A percentile compares a stretch with the other conserved stretches of the same genome.
phyloP scores from a whole-genome alignment of 2,329 filamentous ascomycete species.

The Aspergillus quadricinctus region DNA sequence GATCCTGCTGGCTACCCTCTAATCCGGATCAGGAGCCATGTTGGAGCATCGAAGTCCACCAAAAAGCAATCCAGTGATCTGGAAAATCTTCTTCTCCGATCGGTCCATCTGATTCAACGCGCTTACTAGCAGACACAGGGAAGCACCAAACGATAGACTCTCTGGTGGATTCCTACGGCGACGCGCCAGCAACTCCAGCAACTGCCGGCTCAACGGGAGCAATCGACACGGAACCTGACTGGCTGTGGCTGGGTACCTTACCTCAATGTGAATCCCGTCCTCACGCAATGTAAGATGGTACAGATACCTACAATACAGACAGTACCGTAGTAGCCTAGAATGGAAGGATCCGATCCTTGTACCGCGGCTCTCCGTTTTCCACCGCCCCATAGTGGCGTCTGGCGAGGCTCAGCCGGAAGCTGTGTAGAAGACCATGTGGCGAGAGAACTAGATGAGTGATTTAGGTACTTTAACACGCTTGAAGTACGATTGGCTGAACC shows the following conservation, averaged over 20 bases:
- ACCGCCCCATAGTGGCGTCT: constrained; percentile 5
- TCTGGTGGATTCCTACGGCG: not conserved
- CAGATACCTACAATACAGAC: not conserved
- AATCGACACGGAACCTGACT: not conserved
- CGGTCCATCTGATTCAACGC: not conserved
- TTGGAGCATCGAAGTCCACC: too few relatives aligned
- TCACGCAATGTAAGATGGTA: not conserved
- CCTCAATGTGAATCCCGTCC: not conserved
- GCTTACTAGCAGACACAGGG: not conserved
- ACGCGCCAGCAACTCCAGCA: too few relatives aligned
- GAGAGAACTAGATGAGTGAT: not conserved
- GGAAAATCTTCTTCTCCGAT: not conserved
- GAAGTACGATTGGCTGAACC: not conserved
- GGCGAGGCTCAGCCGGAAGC: not conserved
- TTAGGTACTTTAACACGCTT: not conserved
- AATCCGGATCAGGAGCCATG: too few relatives aligned
- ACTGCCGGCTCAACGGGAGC: not conserved
- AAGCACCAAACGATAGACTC: not conserved
- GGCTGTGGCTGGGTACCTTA: not conserved
- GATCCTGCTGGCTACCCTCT: not conserved
- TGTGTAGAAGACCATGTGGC: not conserved
- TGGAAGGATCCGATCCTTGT: not conserved
- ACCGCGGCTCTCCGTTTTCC: constrained; percentile 3
- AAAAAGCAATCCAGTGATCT: too few relatives aligned
- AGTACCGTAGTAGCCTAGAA: not conserved